Conservation (phyloP, 2,329 filamentous ascomycete species). For the Penicillium sp. region DNA sequence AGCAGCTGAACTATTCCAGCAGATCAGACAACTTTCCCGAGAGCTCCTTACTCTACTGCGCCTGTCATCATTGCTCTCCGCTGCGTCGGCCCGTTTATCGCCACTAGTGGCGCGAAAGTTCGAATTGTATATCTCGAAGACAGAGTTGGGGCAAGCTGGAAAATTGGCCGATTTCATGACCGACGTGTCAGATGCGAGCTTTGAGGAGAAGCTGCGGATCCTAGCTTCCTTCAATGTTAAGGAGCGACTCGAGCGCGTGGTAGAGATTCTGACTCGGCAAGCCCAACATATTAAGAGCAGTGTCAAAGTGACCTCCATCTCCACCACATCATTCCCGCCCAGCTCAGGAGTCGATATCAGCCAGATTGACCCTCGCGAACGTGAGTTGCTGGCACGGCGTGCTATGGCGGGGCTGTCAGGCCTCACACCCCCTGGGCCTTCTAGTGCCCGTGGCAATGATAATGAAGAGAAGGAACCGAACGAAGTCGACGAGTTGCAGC, state of each 20-base stretch:
- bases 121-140: conserved; percentile 81
- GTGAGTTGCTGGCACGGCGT: conserved; percentile 43
- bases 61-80: conserved; percentile 77
- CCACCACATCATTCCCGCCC: conserved; percentile 62
- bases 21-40: conserved; percentile 78
- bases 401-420: conserved; percentile 45
- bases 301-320: conserved; percentile 78
- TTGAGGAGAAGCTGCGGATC: conserved; percentile 87
- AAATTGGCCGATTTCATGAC: conserved; percentile 93
- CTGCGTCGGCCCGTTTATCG: conserved; percentile 66
- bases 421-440: conserved; percentile 41
- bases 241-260: conserved; percentile 73
- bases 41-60: conserved; percentile 83
- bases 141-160: conserved; percentile 77
- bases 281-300: conserved; percentile 80
- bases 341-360: conserved; percentile 57
- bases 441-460: conserved; percentile 49
- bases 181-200: conserved; percentile 79
- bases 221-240: conserved; percentile 77
- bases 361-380: conserved; percentile 49
- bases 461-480: conserved; percentile 77
- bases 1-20: conserved; percentile 68
- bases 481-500: conserved; percentile 87
- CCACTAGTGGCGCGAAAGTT: conserved; percentile 82
- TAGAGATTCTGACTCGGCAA: conserved; percentile 79